Percentiles rank a stretch among this genome's conserved stretches.
Conservation (phyloP, 2,329 filamentous ascomycete genomes). For the Madurella mycetomatis region DNA sequence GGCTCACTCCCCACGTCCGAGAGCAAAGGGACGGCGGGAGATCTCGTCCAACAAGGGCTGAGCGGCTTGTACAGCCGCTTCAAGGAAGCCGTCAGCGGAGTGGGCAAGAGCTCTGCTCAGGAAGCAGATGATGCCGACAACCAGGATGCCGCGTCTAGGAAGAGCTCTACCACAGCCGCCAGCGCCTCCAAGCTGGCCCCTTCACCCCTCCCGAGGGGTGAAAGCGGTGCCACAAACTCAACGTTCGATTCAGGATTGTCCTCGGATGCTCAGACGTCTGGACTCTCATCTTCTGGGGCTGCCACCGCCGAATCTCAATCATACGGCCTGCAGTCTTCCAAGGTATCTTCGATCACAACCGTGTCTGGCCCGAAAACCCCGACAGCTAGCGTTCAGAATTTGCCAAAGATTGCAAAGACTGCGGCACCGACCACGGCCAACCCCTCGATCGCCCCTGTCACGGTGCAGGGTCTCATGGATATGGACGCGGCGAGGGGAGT, state of each 20-base stretch:
- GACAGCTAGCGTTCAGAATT: constrained; percentile 35
- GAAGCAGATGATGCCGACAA: constrained; percentile 38
- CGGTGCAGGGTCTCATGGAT: constrained; percentile 46
- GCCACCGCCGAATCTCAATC: constrained; percentile 39
- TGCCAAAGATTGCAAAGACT: constrained; percentile 41
- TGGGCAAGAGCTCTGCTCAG: constrained; percentile 40
- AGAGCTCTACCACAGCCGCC: constrained; percentile 38
- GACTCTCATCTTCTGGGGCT: constrained; percentile 36
- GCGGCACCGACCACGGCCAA: constrained; percentile 40
- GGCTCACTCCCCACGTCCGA: constrained; percentile 56
- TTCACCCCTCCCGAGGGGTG: constrained; percentile 26
- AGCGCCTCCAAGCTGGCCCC: constrained; percentile 34
- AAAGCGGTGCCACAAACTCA: constrained; percentile 29
- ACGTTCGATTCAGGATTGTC: constrained; percentile 33
- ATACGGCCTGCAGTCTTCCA: constrained; percentile 41
- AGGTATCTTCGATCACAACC: constrained; percentile 45
- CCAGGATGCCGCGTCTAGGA: constrained; percentile 41
- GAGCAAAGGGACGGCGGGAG: constrained; percentile 64
- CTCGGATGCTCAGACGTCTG: constrained; percentile 34
- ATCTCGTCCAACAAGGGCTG: constrained; percentile 77
- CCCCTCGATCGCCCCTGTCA: constrained; percentile 46
- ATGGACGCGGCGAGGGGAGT: constrained; percentile 42
- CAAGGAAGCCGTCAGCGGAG: constrained; percentile 72
- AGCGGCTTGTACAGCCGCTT: constrained; percentile 86
- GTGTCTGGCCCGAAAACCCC: constrained; percentile 42